Percentiles rank a stretch among this genome's conserved stretches.
Evolutionary conservation across 306 rosid species (phyloP).

Genomic region (Rosa persica): DNA sequence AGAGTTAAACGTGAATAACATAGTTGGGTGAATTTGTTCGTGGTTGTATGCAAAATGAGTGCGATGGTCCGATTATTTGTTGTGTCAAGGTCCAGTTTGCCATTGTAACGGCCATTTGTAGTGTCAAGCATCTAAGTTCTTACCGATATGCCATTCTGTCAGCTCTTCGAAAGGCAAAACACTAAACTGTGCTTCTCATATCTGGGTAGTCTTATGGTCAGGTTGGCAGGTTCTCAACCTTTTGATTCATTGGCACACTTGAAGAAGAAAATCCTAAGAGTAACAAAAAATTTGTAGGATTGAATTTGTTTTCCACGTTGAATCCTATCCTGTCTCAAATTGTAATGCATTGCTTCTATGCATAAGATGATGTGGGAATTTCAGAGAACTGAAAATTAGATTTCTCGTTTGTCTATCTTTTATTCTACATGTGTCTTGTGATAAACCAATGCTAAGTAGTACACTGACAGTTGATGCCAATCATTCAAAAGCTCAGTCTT

Average conservation of each 20-base stretch:
- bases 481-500: background rate
- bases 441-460: background rate
- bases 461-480: background rate
- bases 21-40: background rate
- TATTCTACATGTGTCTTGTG: background rate
- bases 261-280: background rate
- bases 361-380: background rate
- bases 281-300: background rate
- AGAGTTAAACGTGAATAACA: background rate
- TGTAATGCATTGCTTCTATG: background rate
- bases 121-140: background rate
- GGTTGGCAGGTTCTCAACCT: background rate
- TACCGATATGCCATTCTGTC: background rate
- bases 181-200: background rate
- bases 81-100: background rate
- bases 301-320: background rate
- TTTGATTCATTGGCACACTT: background rate
- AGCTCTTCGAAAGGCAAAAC: background rate
- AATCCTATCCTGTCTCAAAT: background rate
- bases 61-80: background rate
- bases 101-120: background rate
- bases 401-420: background rate
- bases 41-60: background rate
- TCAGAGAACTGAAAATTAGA: background rate
- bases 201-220: background rate